Percentiles rank a stretch among this genome's conserved stretches.
These are phyloP conservation scores for Discostella stelligera DNA, from an alignment of 352 stramenopile genomes.

Conservation along the genomic window DNA sequence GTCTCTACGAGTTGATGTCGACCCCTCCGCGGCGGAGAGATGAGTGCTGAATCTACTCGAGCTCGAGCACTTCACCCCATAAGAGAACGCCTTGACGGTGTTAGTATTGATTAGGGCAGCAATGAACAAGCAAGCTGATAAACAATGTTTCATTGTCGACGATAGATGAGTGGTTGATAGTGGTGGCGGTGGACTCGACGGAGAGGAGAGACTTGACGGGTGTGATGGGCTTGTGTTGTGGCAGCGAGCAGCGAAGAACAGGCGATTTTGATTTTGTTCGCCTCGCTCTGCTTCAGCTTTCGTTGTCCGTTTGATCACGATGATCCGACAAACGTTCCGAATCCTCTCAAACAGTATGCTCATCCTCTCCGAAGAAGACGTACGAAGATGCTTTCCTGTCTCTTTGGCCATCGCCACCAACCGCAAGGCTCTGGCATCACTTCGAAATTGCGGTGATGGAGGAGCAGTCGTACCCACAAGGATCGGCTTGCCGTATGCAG, in stretches of 20 bases:
- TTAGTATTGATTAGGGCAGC: conserved; percentile 12
- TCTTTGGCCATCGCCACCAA: conserved; percentile 66
- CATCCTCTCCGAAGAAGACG: conserved; percentile 67
- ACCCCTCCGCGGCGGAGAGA: neutral
- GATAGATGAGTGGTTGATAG: neutral
- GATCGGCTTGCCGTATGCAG: conserved; percentile 60
- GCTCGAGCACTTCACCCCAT: conserved; percentile 6
- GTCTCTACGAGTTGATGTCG: conserved; percentile 25
- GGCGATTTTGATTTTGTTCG: too few species aligned
- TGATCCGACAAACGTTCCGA: conserved; percentile 24
- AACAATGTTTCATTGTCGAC: conserved; percentile 21
- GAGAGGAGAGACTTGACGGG: too few species aligned
- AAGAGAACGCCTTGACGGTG: conserved; percentile 23
- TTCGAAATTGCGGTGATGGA: conserved; percentile 43
- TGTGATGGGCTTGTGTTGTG: too few species aligned
- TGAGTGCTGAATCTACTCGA: conserved; percentile 10
- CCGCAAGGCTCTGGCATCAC: conserved; percentile 50
- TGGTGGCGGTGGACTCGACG: too few species aligned
- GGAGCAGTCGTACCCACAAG: conserved; percentile 56
- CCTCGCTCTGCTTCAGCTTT: too few species aligned
- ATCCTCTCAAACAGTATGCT: conserved; percentile 50
- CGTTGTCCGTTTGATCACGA: neutral
- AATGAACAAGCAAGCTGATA: conserved; percentile 17
- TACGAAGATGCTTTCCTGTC: conserved; percentile 54
- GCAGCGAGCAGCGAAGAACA: too few species aligned